Conservation (phyloP, 495 filamentous ascomycete genomes). For the Cladorrhinum samala region DNA sequence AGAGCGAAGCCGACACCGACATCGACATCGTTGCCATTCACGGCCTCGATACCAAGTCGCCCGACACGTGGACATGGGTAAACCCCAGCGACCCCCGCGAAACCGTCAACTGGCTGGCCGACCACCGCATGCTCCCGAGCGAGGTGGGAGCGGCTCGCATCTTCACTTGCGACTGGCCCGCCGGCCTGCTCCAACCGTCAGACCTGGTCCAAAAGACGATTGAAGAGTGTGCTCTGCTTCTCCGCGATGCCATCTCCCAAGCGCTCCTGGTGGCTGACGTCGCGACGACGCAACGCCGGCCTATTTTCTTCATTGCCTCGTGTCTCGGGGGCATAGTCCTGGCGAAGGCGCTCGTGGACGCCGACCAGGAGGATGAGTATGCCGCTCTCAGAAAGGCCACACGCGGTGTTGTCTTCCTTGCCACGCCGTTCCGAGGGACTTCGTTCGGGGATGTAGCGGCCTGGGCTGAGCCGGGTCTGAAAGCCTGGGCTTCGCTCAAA, state of each 20-base stretch:
- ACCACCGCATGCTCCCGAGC: constrained; percentile 19
- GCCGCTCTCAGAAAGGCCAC: constrained; percentile 17
- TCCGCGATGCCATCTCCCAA: constrained; percentile 17
- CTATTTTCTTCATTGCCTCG: constrained; percentile 33
- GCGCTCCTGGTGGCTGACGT: background rate
- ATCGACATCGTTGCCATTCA: constrained; percentile 28
- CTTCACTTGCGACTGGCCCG: constrained; percentile 27
- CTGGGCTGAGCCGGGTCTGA: constrained; percentile 13
- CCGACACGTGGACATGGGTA: constrained; percentile 24
- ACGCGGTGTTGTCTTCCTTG: constrained; percentile 27
- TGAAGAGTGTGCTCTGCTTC: constrained; percentile 18
- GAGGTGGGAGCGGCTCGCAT: constrained; percentile 16
- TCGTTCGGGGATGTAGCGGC: constrained; percentile 19
- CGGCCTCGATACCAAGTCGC: constrained; percentile 23
- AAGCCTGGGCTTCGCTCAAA: constrained; percentile 8
- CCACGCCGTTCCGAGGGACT: constrained; percentile 30
- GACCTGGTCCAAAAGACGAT: constrained; percentile 16
- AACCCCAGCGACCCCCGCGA: background rate
- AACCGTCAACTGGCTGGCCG: constrained; percentile 21
- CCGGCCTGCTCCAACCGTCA: constrained; percentile 20
- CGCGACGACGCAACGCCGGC: constrained; percentile 9
- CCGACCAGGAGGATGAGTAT: constrained; percentile 8
- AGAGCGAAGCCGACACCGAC: constrained; percentile 14
- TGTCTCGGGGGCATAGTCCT: constrained; percentile 32
- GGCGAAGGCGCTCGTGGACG: constrained; percentile 22